Evolutionary conservation across 2,329 filamentous ascomycete species (phyloP).

Genomic region (Cordyceps fumosorosea): DNA sequence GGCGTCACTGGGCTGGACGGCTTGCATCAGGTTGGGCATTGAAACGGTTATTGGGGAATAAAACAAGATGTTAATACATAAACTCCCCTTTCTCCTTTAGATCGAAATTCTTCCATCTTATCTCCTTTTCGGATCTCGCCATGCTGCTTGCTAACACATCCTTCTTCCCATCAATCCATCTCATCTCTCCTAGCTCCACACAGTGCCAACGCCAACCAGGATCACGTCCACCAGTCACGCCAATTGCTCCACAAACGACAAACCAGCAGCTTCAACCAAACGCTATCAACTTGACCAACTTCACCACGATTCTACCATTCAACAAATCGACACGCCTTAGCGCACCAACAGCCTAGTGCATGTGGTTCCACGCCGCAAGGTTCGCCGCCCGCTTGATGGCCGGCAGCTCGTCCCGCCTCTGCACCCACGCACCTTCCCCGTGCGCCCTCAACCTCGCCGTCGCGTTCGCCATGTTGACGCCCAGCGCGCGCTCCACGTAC

Average conservation of each 20-base stretch:
- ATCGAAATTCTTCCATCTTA: too few relatives aligned
- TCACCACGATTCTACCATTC: background rate
- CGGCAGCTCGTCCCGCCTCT: slow-evolving; percentile 17
- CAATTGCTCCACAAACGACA: background rate
- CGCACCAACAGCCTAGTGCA: background rate
- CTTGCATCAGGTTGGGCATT: too few relatives aligned
- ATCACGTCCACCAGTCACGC: background rate
- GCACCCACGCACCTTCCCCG: slow-evolving; percentile 16
- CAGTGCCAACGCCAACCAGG: too few relatives aligned
- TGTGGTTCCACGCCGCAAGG: background rate
- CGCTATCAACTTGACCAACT: background rate
- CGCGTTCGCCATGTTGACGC: slow-evolving; percentile 17
- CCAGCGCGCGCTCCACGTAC: slow-evolving; percentile 21
- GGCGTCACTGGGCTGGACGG: too few relatives aligned
- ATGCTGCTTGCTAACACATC: too few relatives aligned
- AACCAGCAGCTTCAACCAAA: background rate
- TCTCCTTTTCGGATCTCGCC: too few relatives aligned
- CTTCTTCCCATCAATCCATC: too few relatives aligned
- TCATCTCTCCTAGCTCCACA: background rate
- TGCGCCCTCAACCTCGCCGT: slow-evolving; percentile 18
- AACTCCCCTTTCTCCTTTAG: too few relatives aligned
- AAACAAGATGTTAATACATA: too few relatives aligned
- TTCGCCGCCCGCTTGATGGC: slow-evolving; percentile 11
- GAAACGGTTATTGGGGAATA: too few relatives aligned
- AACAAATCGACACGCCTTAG: background rate